Base-by-base conservation (phyloP, 495 filamentous ascomycete genomes). In the Aeminium ludgeri region DNA sequence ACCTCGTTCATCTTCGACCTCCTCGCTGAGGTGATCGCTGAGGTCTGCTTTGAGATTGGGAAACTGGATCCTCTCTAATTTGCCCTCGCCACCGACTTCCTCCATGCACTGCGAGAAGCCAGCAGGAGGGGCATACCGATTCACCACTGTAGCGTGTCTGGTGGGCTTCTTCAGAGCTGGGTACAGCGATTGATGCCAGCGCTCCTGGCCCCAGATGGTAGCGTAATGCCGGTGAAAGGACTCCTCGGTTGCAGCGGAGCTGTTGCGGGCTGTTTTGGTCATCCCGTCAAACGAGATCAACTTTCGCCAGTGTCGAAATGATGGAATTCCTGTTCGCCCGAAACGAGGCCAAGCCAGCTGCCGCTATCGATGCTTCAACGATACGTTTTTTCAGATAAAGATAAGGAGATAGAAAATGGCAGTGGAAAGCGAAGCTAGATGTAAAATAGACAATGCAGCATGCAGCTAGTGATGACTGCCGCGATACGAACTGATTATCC, bases 251-350 rank as follows among this genome's bases (percentile, higher is more conserved):
- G 45, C 40, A 1, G 39, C 18, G 7, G 45, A 39, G 25, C 23
- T 33, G 35, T 39, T 32, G 20, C 45, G 45, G 20, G n/a, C 30
- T 2, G 45, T 48, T 18, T 48, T 48, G n/a, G 45, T 48, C 45
- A 48, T 47, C n/a, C 11, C 20, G 7, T 13, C 25, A 30, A 30
- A 7, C 7, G 28, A 30, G 7, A 7, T 30, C n/a, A n/a, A n/a
- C n/a, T n/a, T n/a, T n/a, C n/a, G n/a, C n/a, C n/a, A n/a, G n/a
- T n/a, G n/a, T n/a, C n/a, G n/a, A n/a, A n/a, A n/a, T n/a, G n/a
- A n/a, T n/a, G n/a, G n/a, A n/a, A n/a, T n/a, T n/a, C n/a, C n/a
- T n/a, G n/a, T n/a, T n/a, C n/a, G n/a, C n/a, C n/a, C n/a, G n/a
- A n/a, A n/a, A n/a, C n/a, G n/a, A n/a, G n/a, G n/a, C n/a, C n/a